Conservation (phyloP, 495 filamentous ascomycete species). For the Evansstolkia leycettana region DNA sequence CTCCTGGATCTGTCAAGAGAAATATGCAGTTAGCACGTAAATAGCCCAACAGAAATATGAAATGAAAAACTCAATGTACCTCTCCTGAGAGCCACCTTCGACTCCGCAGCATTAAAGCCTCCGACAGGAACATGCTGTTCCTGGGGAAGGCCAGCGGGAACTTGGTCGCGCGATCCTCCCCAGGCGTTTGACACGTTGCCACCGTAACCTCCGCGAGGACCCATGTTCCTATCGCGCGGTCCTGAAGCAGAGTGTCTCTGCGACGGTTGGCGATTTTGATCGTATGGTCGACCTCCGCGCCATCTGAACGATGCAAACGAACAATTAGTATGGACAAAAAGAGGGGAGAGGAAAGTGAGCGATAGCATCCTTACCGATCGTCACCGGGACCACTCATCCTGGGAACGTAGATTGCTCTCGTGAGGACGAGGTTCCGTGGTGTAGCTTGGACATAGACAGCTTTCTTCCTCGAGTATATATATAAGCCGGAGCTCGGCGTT, state of each 20-base stretch:
- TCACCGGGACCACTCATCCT: constrained; percentile 27
- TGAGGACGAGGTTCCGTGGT: background rate
- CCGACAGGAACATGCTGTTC: constrained; percentile 34
- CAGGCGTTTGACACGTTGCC: constrained; percentile 12
- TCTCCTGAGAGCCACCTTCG: constrained; percentile 28
- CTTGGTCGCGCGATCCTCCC: constrained; percentile 14
- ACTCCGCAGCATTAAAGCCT: constrained; percentile 35
- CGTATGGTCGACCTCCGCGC: constrained; percentile 24
- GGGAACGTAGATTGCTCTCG: background rate
- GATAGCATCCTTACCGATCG: constrained; percentile 28
- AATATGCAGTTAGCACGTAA: constrained; percentile 1
- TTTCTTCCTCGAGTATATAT: no score
- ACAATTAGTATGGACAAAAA: constrained; percentile 8
- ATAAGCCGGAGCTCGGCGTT: no score
- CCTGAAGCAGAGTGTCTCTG: constrained; percentile 21
- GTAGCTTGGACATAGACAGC: background rate
- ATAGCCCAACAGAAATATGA: no score
- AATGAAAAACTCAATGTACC: constrained; percentile 11
- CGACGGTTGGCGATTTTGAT: constrained; percentile 26
- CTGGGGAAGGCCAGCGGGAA: constrained; percentile 11
- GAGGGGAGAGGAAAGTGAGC: no score
- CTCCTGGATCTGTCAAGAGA: constrained; percentile 14
- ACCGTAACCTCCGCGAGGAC: constrained; percentile 16
- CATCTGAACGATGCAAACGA: constrained; percentile 15
- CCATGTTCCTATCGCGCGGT: constrained; percentile 13